Conservation (phyloP, 495 filamentous ascomycete species). For the Penicillium daleae region DNA sequence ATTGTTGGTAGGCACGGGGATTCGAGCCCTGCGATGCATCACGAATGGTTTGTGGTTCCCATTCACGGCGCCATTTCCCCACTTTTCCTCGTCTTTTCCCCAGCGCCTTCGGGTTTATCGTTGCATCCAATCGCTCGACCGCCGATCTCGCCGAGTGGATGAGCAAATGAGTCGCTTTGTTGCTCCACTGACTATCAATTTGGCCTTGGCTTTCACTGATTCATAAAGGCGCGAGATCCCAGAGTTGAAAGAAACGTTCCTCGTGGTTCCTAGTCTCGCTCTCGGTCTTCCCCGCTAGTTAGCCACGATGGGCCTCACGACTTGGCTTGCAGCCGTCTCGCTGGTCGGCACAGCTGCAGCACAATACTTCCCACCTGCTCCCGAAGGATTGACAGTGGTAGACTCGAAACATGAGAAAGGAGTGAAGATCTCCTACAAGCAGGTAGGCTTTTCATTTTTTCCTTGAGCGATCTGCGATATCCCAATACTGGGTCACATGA, state of each 20-base stretch:
- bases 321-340: conserved; percentile 17
- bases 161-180: not conserved
- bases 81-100: conserved; percentile 5
- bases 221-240: not conserved
- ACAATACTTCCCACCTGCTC: conserved; percentile 60
- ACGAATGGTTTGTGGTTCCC: not conserved
- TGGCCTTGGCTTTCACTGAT: not conserved
- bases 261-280: not conserved
- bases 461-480: not conserved
- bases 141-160: conserved; percentile 1
- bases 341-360: conserved; percentile 29
- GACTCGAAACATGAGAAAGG: conserved; percentile 61
- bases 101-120: not conserved
- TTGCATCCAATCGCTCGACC: conserved; percentile 5
- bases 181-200: not conserved
- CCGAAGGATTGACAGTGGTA: conserved; percentile 56
- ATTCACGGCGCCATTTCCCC: not conserved
- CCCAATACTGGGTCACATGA: not conserved
- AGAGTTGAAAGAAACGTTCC: not conserved
- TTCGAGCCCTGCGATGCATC: not conserved
- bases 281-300: not conserved
- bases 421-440: conserved; percentile 66
- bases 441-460: conserved; percentile 44
- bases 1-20: not conserved
- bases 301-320: conserved; percentile 2